Conservation (phyloP, 2,329 filamentous ascomycete genomes). For the Phoma sp. region DNA sequence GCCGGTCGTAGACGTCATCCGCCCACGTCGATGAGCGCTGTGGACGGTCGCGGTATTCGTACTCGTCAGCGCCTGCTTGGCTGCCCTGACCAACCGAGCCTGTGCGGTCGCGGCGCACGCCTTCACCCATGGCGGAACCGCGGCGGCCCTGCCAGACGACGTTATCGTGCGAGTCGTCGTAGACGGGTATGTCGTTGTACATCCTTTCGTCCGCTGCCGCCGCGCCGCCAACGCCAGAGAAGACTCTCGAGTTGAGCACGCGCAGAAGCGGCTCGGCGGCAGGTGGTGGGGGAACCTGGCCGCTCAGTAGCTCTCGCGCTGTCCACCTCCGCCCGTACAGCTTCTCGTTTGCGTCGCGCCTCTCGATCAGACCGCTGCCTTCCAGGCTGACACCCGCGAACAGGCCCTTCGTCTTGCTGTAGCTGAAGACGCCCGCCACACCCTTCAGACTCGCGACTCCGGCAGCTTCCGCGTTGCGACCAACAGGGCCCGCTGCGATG, state of each 20-base stretch:
- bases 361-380: constrained; percentile 89
- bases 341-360: constrained; percentile 96
- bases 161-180: constrained; percentile 82
- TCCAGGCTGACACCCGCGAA: constrained; percentile 96
- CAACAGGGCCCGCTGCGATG: constrained; percentile 90
- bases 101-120: constrained; percentile 60
- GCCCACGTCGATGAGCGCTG: constrained; percentile 74
- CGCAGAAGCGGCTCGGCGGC: constrained; percentile 84
- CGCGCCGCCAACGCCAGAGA: constrained; percentile 68
- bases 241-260: constrained; percentile 83
- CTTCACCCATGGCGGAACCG: constrained; percentile 74
- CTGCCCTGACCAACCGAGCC: constrained; percentile 42
- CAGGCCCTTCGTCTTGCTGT: constrained; percentile 96
- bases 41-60: constrained; percentile 63
- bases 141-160: constrained; percentile 81
- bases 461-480: constrained; percentile 93
- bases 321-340: constrained; percentile 85
- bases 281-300: constrained; percentile 77
- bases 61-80: constrained; percentile 48
- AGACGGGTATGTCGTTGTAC: constrained; percentile 94
- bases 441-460: constrained; percentile 89
- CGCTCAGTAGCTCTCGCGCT: constrained; percentile 80
- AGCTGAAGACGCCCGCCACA: constrained; percentile 92
- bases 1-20: constrained; percentile 74
- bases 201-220: constrained; percentile 64